Base-by-base conservation (phyloP, 2,329 filamentous ascomycete genomes). In the Phaeosphaeria sp. region DNA sequence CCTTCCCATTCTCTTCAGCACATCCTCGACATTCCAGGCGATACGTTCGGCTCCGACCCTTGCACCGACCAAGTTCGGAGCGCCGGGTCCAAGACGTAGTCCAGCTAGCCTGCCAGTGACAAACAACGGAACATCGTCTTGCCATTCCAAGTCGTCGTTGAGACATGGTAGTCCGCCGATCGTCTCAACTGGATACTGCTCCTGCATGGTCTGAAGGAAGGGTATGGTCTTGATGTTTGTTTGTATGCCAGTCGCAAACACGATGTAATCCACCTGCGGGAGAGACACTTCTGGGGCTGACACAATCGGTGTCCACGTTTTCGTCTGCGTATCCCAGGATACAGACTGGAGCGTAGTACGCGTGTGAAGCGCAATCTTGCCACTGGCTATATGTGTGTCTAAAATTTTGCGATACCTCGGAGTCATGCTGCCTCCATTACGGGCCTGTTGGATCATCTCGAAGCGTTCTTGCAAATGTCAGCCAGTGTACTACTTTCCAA, bases 71-170 rank as follows among this genome's bases (percentile, higher is more conserved):
- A 93, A 79, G 72, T 93, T 93, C 0, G 85, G 86, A 0, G 89
- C 89, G 0, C 87, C 89, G 11, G 91, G 90, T 0, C 91, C 90
- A 0, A 94, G 77, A 55, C 87, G 83, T 64, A 94, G 73, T 0
- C 83, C 86, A 0, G 89, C 90, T 36, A 93, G 77, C 52, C 87
- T 82, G 1, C 91, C 91, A 0, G 88, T 88, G 56, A 91, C 77
- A 68, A 92, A 93, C 1, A 93, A 75, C 1, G 91, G 91, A 0
- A 94, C 84, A n/a, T 86, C 86, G 0, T 88, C 81, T 39, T 82
- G 82, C 91, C 90, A 94, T 83, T 89, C 89, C 59, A 94, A 79
- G 66, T 94, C 90, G 43, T 93, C 86, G 1, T 85, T 93, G 51
- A 94, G 75, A 62, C 89, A 91, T 0, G 91, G 91, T 20, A 93